Evolutionary conservation across 768 basidiomycete species (phyloP).

Genomic region (Glaciozyma martinii): DNA sequence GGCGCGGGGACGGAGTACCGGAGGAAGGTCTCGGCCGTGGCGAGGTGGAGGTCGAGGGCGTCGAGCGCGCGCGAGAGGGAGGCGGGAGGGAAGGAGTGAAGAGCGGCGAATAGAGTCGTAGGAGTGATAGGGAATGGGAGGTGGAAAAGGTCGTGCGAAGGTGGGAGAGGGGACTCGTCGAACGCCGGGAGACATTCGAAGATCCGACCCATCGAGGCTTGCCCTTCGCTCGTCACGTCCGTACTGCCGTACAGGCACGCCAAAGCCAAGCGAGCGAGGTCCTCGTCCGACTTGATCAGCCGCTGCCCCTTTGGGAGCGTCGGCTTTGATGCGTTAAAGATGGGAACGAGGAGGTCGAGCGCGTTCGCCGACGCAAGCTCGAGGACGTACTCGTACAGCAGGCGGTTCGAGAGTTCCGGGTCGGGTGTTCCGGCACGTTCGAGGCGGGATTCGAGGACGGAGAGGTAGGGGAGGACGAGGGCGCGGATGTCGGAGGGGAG

Average conservation of each 20-base stretch:
- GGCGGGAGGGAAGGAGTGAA: conserved; percentile 50
- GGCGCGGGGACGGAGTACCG: conserved; percentile 78
- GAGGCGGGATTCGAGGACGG: conserved; percentile 76
- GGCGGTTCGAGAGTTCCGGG: conserved; percentile 46
- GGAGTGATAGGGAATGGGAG: conserved; percentile 79
- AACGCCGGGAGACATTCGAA: conserved; percentile 96
- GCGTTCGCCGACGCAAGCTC: conserved; percentile 46
- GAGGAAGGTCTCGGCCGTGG: conserved; percentile 82
- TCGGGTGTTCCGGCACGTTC: conserved; percentile 63
- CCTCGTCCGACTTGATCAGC: conserved; percentile 69
- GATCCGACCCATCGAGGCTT: conserved; percentile 61
- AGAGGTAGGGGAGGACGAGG: conserved; percentile 85
- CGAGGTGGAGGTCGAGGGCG: conserved; percentile 84
- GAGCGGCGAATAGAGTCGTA: conserved; percentile 67
- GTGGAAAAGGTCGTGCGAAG: conserved; percentile 65
- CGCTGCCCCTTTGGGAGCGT: conserved; percentile 63
- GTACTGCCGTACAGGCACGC: conserved; percentile 72
- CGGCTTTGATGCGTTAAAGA: conserved; percentile 88
- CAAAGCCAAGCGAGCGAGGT: conserved; percentile 74
- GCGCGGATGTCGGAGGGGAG: conserved; percentile 60
- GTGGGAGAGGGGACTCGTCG: conserved; percentile 65
- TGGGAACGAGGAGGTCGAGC: conserved; percentile 57
- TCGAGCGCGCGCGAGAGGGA: conserved; percentile 77
- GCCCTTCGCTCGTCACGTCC: conserved; percentile 52
- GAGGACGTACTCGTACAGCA: conserved; percentile 30